Evolutionary conservation across 2,329 filamentous ascomycete genomes (phyloP), one percentile per base, ranked within the genome.

Genomic region (Lachnellula arida): DNA sequence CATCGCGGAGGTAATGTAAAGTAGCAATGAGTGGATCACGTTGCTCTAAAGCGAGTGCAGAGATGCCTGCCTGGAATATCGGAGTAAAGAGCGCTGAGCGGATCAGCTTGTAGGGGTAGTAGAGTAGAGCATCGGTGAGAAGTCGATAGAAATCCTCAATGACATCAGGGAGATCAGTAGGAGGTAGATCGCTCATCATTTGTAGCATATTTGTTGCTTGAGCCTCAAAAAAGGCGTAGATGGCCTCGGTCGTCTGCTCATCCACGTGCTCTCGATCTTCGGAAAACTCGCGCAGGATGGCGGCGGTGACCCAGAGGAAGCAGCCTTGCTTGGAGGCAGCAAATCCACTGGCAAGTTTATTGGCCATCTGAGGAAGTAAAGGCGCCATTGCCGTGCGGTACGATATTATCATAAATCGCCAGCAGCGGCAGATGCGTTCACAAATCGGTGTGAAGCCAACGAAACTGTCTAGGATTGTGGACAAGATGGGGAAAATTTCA

Each of bases 241-340:
- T 95, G 61, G 88, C 88, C 53, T 91, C 85, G 15, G 89, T 89
- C 5, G 91, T 95, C n/a, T 81, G 77, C 50, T 86, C 81, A 53
- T 93, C 87, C 19, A 97, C 89, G 58, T 89, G 84, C 64, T 96
- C 91, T 43, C 89, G 84, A 43, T 93, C 91, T 65, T 96, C 90
- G 0, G 91, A 94, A 69, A 97, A 99, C 71, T 99, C 94, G 57
- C 94, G 88, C 32, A 99, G 81, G 60, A 99, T 95, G 8, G 93
- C 91, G 62, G 92, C 89, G 2, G 93, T 97, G 1, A 94, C 93
- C 94, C 94, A 99, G n/a, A 99, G 79, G 79, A 99, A 99, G 71
- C 93, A 97, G 12, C 94, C 94, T 73, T 99, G 93, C 58, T 86
- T 84, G 11, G 93, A 97, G 17, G 82, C 81, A 54, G 88, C 81